phyloP scores from a whole-genome alignment of 2,329 filamentous ascomycete species.

The Dactylellina leptospora region DNA sequence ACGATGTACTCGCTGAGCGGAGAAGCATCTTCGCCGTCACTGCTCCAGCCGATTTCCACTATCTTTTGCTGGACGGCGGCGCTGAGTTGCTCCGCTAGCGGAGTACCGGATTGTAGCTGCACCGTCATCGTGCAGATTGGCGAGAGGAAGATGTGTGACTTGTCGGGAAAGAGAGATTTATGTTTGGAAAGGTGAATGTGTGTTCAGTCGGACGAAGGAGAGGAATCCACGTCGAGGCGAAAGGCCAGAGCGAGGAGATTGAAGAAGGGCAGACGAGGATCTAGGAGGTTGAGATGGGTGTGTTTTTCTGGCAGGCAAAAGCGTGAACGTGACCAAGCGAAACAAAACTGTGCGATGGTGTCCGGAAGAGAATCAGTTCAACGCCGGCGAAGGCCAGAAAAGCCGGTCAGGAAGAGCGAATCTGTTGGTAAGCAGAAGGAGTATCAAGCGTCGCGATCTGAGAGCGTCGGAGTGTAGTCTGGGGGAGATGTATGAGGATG shows the following conservation, averaged over 20 bases:
- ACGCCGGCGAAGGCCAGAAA: neutral
- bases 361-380: conserved; percentile 25
- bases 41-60: conserved; percentile 90
- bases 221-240: neutral
- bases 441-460: neutral
- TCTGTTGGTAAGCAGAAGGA: neutral
- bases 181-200: no score
- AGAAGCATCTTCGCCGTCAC: conserved; percentile 79
- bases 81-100: conserved; percentile 83
- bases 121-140: conserved; percentile 78
- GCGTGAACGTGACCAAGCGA: conserved; percentile 51
- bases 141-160: conserved; percentile 13
- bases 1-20: conserved; percentile 95
- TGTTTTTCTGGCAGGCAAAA: conserved; percentile 26
- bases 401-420: neutral
- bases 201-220: neutral
- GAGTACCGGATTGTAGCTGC: conserved; percentile 78
- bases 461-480: neutral
- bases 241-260: conserved; percentile 1
- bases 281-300: conserved; percentile 8
- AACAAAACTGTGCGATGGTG: conserved; percentile 43
- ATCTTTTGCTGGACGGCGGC: conserved; percentile 87
- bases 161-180: conserved; percentile 3
- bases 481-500: neutral
- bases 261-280: conserved; percentile 1